Evolutionary conservation across 129 eudicot species (phyloP).

Genomic region (Helianthus annuus): HanXRQr2.0-SUNRISE NC_035441.2:176436875-176437374

Average conservation of each 20-base stretch:
- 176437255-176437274: conserved; percentile 98
- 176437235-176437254: conserved; percentile 78
- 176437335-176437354: conserved; percentile 87
- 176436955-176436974: conserved; percentile 3
- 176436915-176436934: background rate
- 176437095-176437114: conserved; percentile 99
- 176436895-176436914: too few species aligned
- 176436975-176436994: background rate
- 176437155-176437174: conserved; percentile 54
- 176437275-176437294: conserved; percentile 82
- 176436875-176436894: too few species aligned
- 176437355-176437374: conserved; percentile 97
- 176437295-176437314: conserved; percentile 99
- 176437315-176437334: conserved; percentile 87
- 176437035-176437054: conserved; percentile 87
- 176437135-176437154: conserved; percentile 99
- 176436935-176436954: background rate
- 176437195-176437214: background rate
- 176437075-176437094: conserved; percentile 92
- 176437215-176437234: background rate
- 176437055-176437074: conserved; percentile 83
- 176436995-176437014: conserved; percentile 75
- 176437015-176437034: conserved; percentile 93
- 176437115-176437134: conserved; percentile 76
- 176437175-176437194: background rate